These are phyloP conservation scores for Trametes punicea DNA, from an alignment of 768 basidiomycete genomes.

Conservation along the genomic window DNA sequence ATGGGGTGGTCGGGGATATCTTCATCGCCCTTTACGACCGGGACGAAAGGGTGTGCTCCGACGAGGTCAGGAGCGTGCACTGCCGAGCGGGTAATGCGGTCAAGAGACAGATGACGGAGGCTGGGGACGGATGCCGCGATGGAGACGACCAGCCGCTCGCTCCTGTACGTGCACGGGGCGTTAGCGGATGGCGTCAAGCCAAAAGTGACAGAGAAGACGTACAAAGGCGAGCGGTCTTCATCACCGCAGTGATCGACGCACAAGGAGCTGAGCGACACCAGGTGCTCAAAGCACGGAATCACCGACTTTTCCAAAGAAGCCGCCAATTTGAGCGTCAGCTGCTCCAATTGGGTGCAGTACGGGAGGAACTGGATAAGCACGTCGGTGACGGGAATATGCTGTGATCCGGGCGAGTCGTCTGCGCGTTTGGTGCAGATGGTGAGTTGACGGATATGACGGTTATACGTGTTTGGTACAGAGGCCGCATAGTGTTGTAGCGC, in stretches of 20 bases:
- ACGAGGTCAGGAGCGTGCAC: constrained; percentile 61
- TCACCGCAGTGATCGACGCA: constrained; percentile 44
- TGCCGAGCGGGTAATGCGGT: constrained; percentile 62
- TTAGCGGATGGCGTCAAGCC: constrained; percentile 17
- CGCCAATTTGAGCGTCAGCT: constrained; percentile 45
- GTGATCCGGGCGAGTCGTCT: constrained; percentile 12
- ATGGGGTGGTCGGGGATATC: constrained; percentile 53
- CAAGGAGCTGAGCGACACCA: constrained; percentile 43
- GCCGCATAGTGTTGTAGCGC: constrained; percentile 50
- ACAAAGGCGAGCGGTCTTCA: constrained; percentile 38
- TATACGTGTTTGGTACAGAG: constrained; percentile 54
- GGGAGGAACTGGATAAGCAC: constrained; percentile 48
- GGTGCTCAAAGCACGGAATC: constrained; percentile 45
- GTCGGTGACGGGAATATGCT: constrained; percentile 37
- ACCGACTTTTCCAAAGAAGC: constrained; percentile 48
- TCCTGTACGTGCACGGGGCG: constrained; percentile 37
- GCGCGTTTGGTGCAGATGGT: constrained; percentile 42
- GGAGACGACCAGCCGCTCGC: constrained; percentile 66
- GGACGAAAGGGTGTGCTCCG: constrained; percentile 53
- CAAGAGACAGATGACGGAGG: constrained; percentile 54
- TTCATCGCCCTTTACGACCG: constrained; percentile 58
- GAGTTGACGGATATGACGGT: constrained; percentile 47
- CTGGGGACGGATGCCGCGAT: constrained; percentile 58
- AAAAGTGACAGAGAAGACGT: constrained; percentile 21
- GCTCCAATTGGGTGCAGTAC: constrained; percentile 45